Percentiles rank a stretch among this genome's conserved stretches.
phyloP scores from a whole-genome alignment of 352 stramenopile genomes.

The Hyaloperonospora arabidopsidis region DNA sequence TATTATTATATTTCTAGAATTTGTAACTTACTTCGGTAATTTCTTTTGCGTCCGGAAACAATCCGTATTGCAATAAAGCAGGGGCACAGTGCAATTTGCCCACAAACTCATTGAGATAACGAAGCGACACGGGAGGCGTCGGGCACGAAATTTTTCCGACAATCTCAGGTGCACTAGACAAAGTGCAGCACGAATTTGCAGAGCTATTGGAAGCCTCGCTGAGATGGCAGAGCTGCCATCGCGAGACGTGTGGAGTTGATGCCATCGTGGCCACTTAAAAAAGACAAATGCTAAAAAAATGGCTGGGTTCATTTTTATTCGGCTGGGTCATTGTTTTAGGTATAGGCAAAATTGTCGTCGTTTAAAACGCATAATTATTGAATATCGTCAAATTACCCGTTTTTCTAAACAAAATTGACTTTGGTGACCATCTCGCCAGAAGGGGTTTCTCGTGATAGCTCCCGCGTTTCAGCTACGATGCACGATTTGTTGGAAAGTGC shows the following conservation, averaged over 20 bases:
- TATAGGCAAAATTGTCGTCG: no score
- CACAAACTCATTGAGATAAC: slow-evolving; percentile 83
- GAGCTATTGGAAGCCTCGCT: neutral
- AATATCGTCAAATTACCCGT: no score
- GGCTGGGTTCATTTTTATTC: no score
- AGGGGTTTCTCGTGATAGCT: no score
- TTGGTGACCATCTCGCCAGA: no score
- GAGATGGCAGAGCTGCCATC: slow-evolving; percentile 21
- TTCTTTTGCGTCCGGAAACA: slow-evolving; percentile 80
- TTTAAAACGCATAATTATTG: no score
- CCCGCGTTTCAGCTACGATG: no score
- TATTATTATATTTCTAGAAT: neutral
- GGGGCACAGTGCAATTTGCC: slow-evolving; percentile 67
- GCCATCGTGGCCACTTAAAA: slow-evolving; percentile 10
- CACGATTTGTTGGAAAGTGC: no score
- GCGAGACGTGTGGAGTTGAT: slow-evolving; percentile 26
- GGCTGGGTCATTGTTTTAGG: no score
- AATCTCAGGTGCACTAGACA: neutral
- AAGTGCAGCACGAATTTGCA: slow-evolving; percentile 12
- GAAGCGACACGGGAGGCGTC: slow-evolving; percentile 41
- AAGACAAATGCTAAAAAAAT: no score
- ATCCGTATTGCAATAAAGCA: slow-evolving; percentile 52
- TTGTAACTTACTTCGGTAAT: slow-evolving; percentile 53
- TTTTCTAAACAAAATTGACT: no score
- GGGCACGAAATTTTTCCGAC: slow-evolving; percentile 6